Evolutionary conservation across 1,284 basidiomycete species (phyloP).

Genomic region (Gastroboletus turbinatus): DNA sequence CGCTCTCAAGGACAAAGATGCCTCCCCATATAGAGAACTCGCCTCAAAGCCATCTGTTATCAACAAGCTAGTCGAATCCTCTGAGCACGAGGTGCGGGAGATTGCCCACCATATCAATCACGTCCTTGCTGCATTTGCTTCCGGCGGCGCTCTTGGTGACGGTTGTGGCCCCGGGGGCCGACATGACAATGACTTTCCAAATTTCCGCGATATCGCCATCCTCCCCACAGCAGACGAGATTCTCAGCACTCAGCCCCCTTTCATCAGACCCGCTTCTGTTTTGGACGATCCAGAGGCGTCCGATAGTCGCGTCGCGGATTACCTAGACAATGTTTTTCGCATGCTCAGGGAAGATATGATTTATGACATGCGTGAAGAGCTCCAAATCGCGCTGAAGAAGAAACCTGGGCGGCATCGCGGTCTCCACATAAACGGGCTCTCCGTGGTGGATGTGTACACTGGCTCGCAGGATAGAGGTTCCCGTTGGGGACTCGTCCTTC

Average conservation of each 20-base stretch:
- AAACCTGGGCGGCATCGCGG: conserved; percentile 50
- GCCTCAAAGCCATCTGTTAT: conserved; percentile 38
- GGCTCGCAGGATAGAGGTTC: conserved; percentile 36
- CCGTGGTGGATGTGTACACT: conserved; percentile 39
- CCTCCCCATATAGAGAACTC: conserved; percentile 40
- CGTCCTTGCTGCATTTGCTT: conserved; percentile 33
- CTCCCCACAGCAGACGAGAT: conserved; percentile 63
- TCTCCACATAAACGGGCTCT: conserved; percentile 42
- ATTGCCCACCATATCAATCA: conserved; percentile 47
- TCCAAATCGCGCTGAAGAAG: conserved; percentile 44
- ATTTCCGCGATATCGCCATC: conserved; percentile 58
- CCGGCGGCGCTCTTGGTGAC: conserved; percentile 17
- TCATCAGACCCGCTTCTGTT: conserved; percentile 43
- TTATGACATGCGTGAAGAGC: conserved; percentile 60
- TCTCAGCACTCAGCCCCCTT: conserved; percentile 43
- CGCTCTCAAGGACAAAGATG: conserved; percentile 36
- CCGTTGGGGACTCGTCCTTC: conserved; percentile 51
- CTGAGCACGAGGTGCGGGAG: conserved; percentile 34
- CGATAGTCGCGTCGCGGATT: conserved; percentile 40
- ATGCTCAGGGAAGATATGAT: conserved; percentile 67
- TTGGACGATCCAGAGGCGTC: conserved; percentile 46
- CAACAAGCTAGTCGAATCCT: conserved; percentile 38
- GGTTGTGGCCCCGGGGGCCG: conserved; percentile 49
- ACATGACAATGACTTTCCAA: conserved; percentile 62
- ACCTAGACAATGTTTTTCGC: conserved; percentile 66